These are phyloP conservation scores for Plenodomus biglobosus DNA, from an alignment of 2,329 filamentous ascomycete species.

Conservation along the genomic window DNA sequence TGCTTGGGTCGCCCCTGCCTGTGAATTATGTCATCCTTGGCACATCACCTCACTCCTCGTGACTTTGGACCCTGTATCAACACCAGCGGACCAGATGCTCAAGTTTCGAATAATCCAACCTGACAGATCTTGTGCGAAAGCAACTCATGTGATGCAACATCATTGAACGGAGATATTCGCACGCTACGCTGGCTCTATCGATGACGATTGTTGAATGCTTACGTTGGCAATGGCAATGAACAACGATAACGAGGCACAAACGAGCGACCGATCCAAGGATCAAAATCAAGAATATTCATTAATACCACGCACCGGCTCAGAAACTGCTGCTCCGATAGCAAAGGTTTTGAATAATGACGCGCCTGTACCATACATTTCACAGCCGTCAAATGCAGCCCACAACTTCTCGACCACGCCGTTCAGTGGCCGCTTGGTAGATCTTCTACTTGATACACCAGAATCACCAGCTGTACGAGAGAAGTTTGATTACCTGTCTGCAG, in stretches of 20 bases:
- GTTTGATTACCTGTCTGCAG: slow-evolving; percentile 6
- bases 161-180: background rate
- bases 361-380: slow-evolving; percentile 10
- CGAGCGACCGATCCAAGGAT: background rate
- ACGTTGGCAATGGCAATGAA: background rate
- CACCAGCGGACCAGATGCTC: background rate
- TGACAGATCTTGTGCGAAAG: background rate
- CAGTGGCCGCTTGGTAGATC: slow-evolving; percentile 33
- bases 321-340: slow-evolving; percentile 34
- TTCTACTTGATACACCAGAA: slow-evolving; percentile 26
- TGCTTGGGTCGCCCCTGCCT: background rate
- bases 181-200: background rate
- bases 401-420: slow-evolving; percentile 25
- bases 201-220: background rate
- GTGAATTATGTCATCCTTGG: background rate
- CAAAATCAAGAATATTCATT: background rate
- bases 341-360: slow-evolving; percentile 38
- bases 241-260: background rate
- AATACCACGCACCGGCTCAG: background rate
- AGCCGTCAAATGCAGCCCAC: slow-evolving; percentile 12
- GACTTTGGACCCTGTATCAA: background rate
- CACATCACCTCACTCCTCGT: background rate
- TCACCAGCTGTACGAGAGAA: slow-evolving; percentile 19
- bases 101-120: background rate
- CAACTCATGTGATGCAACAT: background rate